Conservation (phyloP, 139 green algal species). For the Chlorokybus atmophyticus region DNA sequence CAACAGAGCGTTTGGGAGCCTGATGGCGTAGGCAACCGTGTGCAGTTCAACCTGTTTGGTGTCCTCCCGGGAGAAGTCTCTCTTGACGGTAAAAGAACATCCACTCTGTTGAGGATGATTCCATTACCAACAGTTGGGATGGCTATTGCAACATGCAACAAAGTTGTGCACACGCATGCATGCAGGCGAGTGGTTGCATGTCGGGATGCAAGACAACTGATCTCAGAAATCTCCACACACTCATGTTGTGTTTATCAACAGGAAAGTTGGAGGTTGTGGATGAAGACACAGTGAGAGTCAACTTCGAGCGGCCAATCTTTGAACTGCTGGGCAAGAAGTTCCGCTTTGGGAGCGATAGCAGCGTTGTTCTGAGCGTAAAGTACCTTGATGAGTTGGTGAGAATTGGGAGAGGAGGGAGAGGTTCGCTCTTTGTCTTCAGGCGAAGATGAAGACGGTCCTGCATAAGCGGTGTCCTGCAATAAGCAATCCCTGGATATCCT, state of each 20-base stretch:
- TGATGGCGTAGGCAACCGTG: conserved; percentile 7
- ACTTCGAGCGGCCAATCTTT: conserved; percentile 11
- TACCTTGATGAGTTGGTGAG: conserved; percentile 15
- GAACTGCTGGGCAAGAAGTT: conserved; percentile 6
- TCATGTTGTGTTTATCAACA: neutral
- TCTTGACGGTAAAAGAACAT: conserved; percentile 19
- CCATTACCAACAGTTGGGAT: neutral
- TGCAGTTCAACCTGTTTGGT: conserved; percentile 6
- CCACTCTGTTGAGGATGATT: neutral
- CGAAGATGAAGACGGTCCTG: neutral
- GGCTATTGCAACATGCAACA: neutral
- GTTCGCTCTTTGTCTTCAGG: conserved; percentile 22
- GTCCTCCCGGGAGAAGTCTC: conserved; percentile 7
- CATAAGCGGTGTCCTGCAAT: too few species aligned
- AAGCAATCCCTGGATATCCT: too few species aligned
- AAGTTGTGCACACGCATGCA: neutral
- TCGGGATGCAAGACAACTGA: neutral
- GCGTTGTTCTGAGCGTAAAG: conserved; percentile 5
- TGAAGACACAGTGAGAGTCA: conserved; percentile 10
- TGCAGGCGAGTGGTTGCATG: neutral
- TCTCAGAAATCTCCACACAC: neutral
- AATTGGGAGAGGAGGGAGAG: conserved; percentile 6
- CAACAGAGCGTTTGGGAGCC: conserved; percentile 15
- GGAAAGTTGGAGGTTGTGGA: conserved; percentile 14
- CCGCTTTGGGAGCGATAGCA: conserved; percentile 5